phyloP scores from a whole-genome alignment of 2,329 filamentous ascomycete species.

The Acephala macrosclerotiorum region DNA sequence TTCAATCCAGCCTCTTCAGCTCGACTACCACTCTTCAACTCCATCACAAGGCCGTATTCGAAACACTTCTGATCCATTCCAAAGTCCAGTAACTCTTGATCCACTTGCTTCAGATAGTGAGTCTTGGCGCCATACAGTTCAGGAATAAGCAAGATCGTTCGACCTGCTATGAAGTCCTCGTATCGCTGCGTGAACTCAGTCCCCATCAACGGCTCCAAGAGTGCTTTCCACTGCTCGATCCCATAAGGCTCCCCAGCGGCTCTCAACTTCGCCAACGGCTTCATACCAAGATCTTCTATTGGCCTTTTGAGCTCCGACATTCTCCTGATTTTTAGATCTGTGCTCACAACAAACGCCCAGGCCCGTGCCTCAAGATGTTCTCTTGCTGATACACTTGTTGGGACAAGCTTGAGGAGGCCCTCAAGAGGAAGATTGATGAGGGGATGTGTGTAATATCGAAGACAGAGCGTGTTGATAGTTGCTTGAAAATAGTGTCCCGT shows the following conservation, averaged over 20 bases:
- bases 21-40: conserved; percentile 32
- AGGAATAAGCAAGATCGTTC: conserved; percentile 25
- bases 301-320: conserved; percentile 28
- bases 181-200: conserved; percentile 23
- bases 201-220: conserved; percentile 30
- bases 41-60: conserved; percentile 29
- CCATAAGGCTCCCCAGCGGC: conserved; percentile 23
- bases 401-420: conserved; percentile 22
- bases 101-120: conserved; percentile 27
- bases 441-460: conserved; percentile 37
- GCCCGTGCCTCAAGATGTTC: conserved; percentile 25
- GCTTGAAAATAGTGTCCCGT: conserved; percentile 35
- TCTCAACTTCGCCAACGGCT: conserved; percentile 22
- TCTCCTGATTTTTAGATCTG: conserved; percentile 27
- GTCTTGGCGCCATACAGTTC: conserved; percentile 31
- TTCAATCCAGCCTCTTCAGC: conserved; percentile 36
- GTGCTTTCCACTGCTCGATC: conserved; percentile 28
- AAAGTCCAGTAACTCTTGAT: conserved; percentile 37
- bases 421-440: conserved; percentile 22
- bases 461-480: conserved; percentile 34
- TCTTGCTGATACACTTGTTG: conserved; percentile 21
- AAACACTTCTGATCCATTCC: conserved; percentile 36
- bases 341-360: conserved; percentile 29
- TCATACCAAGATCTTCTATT: conserved; percentile 33
- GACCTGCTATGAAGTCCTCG: conserved; percentile 22